Evolutionary conservation across 148 eudicot genomes (phyloP).

Genomic region (Vaccinium darrowii): DNA sequence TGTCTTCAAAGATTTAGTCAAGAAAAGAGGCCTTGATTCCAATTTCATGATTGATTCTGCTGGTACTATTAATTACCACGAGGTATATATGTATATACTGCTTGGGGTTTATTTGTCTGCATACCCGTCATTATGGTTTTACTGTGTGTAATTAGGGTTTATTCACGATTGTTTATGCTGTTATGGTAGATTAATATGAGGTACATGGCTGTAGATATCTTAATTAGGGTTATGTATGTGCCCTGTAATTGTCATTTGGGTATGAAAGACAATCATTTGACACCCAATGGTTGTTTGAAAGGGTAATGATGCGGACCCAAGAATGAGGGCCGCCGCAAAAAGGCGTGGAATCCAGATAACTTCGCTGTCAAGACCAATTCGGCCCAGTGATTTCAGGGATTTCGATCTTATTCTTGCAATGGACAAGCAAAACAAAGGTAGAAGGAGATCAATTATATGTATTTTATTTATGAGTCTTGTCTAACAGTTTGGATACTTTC

Average conservation of each 20-base stretch:
- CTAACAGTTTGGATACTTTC: background rate
- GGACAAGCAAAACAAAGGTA: slow-evolving; percentile 87
- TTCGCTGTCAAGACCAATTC: slow-evolving; percentile 82
- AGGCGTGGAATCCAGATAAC: slow-evolving; percentile 87
- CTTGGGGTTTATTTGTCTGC: background rate
- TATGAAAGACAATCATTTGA: background rate
- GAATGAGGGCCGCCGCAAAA: slow-evolving; percentile 91
- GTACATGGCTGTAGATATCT: background rate
- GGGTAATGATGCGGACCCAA: slow-evolving; percentile 91
- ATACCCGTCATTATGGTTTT: background rate
- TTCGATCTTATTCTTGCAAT: slow-evolving; percentile 99
- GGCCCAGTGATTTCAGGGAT: slow-evolving; percentile 75
- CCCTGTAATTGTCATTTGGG: background rate
- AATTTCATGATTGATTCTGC: slow-evolving; percentile 87
- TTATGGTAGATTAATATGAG: background rate
- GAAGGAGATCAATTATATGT: background rate
- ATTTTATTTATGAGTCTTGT: background rate
- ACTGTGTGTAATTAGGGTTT: background rate
- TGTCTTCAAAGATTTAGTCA: slow-evolving; percentile 76
- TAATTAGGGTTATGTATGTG: background rate
- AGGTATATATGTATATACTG: slow-evolving; percentile 37
- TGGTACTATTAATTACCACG: slow-evolving; percentile 84
- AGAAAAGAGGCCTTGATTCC: slow-evolving; percentile 60
- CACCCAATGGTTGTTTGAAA: slow-evolving; percentile 28
- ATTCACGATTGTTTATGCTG: background rate